Evolutionary conservation across 345 rosid species (phyloP).

Genomic region (Barbarea vulgaris): DNA sequence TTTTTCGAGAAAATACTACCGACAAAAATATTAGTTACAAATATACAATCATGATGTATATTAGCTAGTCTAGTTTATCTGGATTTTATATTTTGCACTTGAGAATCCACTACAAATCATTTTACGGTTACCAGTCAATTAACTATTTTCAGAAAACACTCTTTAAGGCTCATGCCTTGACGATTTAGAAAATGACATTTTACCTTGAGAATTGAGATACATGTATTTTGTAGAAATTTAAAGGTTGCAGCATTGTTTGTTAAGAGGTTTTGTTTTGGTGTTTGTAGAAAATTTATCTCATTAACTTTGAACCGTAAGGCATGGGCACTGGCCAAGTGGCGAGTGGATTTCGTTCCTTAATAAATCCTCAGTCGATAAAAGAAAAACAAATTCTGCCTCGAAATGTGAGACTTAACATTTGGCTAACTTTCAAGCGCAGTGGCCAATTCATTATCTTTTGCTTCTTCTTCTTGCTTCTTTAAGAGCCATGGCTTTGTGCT

Average conservation of each 20-base stretch:
- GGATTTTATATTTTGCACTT: neutral
- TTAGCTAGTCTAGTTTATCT: neutral
- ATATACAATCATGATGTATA: neutral
- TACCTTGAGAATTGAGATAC: no score
- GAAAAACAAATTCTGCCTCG: conserved; percentile 7
- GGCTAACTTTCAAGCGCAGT: conserved; percentile 4
- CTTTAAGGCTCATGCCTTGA: no score
- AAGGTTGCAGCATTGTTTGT: no score
- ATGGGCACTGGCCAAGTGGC: neutral
- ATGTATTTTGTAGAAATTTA: no score
- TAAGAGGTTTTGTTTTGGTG: no score
- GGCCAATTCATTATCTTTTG: conserved; percentile 24
- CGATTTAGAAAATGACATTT: no score
- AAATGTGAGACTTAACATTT: conserved; percentile 35
- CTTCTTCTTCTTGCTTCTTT: conserved; percentile 34
- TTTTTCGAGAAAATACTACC: neutral
- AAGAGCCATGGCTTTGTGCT: conserved; percentile 60
- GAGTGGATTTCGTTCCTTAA: neutral
- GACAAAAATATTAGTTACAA: no score
- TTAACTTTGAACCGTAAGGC: neutral
- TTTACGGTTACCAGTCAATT: neutral
- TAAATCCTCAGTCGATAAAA: neutral
- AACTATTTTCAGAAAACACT: no score
- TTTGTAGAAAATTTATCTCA: neutral
- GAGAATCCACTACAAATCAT: neutral